Conservation (phyloP, 306 rosid genomes). For the Dryas alaskensis region DNA sequence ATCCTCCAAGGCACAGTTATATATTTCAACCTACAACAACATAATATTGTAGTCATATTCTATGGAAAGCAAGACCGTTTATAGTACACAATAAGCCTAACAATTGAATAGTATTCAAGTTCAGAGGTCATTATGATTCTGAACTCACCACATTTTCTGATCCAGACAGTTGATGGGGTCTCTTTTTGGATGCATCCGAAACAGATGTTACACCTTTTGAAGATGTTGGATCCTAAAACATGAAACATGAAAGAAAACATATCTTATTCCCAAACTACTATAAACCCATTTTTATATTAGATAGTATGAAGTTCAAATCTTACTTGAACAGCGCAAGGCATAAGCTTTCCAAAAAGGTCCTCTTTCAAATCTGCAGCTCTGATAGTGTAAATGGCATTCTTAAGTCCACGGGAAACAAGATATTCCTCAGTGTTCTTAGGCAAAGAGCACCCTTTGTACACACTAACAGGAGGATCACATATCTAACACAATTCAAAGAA, state of each 20-base stretch:
- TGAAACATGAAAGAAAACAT: not conserved
- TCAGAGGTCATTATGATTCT: not conserved
- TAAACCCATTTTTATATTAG: not conserved
- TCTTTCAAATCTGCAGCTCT: conserved; percentile 68
- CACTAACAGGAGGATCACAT: conserved; percentile 83
- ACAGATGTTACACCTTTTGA: conserved; percentile 40
- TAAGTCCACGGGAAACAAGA: conserved; percentile 69
- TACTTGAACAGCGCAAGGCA: conserved; percentile 65
- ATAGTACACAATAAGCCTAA: too few relatives aligned
- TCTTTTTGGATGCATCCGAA: conserved; percentile 58
- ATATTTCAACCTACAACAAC: too few relatives aligned
- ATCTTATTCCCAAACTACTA: conserved; percentile 9
- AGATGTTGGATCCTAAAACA: conserved; percentile 54
- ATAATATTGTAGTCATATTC: too few relatives aligned
- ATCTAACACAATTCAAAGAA: conserved; percentile 45
- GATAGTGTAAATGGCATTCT: conserved; percentile 77
- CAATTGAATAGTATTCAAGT: not conserved
- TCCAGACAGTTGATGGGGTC: conserved; percentile 39
- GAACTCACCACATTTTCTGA: conserved; percentile 48
- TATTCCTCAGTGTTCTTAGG: conserved; percentile 58
- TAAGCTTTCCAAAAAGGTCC: conserved; percentile 62
- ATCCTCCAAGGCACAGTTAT: not conserved
- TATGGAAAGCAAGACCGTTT: too few relatives aligned
- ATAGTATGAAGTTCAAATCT: not conserved
- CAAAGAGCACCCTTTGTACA: conserved; percentile 70